Evolutionary conservation across 2,329 filamentous ascomycete species (phyloP).

Genomic region (Ophiocordyceps camponoti-floridani): DNA sequence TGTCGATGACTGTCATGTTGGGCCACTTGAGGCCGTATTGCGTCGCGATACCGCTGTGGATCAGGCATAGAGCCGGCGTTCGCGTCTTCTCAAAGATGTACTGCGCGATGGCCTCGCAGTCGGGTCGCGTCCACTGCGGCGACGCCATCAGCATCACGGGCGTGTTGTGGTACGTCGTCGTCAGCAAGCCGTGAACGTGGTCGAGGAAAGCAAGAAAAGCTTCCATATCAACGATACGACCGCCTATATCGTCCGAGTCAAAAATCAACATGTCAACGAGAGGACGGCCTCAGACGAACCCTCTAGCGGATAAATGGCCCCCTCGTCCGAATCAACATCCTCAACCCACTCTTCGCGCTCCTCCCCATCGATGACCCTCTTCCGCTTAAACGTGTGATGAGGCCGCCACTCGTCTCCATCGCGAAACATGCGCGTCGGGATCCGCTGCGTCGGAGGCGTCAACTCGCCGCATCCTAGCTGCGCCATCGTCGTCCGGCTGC

Average conservation of each 20-base stretch:
- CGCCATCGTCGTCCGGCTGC: slow-evolving; percentile 77
- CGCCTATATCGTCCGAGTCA: slow-evolving; percentile 26
- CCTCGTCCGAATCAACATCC: slow-evolving; percentile 73
- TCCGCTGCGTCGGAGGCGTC: slow-evolving; percentile 70
- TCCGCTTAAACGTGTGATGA: slow-evolving; percentile 55
- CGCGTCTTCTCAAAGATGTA: slow-evolving; percentile 98
- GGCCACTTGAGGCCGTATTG: slow-evolving; percentile 64
- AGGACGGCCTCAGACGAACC: slow-evolving; percentile 14
- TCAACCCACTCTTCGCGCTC: slow-evolving; percentile 64
- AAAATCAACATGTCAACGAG: no score
- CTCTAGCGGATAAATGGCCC: slow-evolving; percentile 72
- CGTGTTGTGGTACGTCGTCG: slow-evolving; percentile 88
- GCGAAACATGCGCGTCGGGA: slow-evolving; percentile 89
- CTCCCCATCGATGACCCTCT: slow-evolving; percentile 28
- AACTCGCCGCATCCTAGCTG: slow-evolving; percentile 83
- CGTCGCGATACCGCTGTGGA: slow-evolving; percentile 76
- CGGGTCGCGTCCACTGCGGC: slow-evolving; percentile 75
- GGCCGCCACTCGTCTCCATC: slow-evolving; percentile 64
- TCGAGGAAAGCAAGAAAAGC: slow-evolving; percentile 88
- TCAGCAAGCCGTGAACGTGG: slow-evolving; percentile 77
- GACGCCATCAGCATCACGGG: slow-evolving; percentile 82
- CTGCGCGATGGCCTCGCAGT: slow-evolving; percentile 74
- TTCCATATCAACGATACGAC: slow-evolving; percentile 75
- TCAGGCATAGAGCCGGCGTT: slow-evolving; percentile 75
- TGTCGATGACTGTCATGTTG: slow-evolving; percentile 74